Evolutionary conservation across 2,329 filamentous ascomycete species (phyloP), one percentile per base, ranked within the genome.

Genomic region (Pyrenophora tritici-repentis): DNA sequence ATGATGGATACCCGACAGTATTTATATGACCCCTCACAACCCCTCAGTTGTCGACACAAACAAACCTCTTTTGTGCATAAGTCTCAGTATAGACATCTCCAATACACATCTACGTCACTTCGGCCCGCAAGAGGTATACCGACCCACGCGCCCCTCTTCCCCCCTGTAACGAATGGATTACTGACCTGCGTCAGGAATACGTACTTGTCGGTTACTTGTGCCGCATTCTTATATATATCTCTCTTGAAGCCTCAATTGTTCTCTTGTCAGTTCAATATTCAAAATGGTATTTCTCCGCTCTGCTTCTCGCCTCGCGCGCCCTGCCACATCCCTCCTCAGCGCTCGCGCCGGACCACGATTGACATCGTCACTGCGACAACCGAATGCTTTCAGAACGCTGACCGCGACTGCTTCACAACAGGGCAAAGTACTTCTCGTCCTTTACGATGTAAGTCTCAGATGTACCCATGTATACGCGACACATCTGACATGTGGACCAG

Each of bases 361-460:
- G 59, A 65, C 74, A 63, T 73, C 76, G 56, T 75, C 78, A 57
- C 61, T 76, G 63, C 75, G 76, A 50, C 68, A 72, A 67, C 74
- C 78, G 56, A 76, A 76, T 73, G 78, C 79, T 65, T 76, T 80
- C 73, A 81, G 83, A 77, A 82, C 79, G 78, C 83, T 87, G 78
- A 86, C 84, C 57, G 82, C 83, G 58, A 82, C 83, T 72, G 81
- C 86, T 62, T 80, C 80, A 66, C 84, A 84, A 79, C 83, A 97
- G 91, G 92, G 92, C 81, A 97, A 97, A 82, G 90, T 97, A 79
- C 87, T 97, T 74, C 83, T 92, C 73, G 90, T 96, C 68, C 85
- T 96, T 67, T 97, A 97, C 83, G 92, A 97, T 79, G 92, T 86
- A 79, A 79, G 83, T 80, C 42, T 43, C 41, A 50, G 44, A 47